Evolutionary conservation across 768 basidiomycete species (phyloP), one percentile per base, ranked within the genome.

Genomic region (Suillus placidus): DNA sequence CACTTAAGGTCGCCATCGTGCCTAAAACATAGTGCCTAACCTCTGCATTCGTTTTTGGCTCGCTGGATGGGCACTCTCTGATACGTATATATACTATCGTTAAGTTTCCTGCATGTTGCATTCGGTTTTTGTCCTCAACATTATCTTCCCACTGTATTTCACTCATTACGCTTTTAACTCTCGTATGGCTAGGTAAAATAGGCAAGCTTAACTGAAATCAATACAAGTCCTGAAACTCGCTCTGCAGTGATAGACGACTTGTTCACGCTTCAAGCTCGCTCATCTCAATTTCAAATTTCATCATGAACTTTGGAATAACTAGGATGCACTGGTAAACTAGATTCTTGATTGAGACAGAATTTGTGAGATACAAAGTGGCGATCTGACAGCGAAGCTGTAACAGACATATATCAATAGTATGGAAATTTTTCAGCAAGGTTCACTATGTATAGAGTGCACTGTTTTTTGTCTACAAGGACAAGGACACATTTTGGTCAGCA

Each of bases 41-140:
- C 51, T 35, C 26, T 18, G 40, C 49, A 37, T 47, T 45, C 35
- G 40, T 20, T 64, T 57, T 54, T 32, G 64, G 64, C 68, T 68
- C 66, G 51, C 66, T 60, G 63, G 62, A 55, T 66, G 62, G 71
- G 71, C 68, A 66, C 72, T 49, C 72, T 49, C 51, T 71, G 72
- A 70, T 67, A 62, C 67, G 76, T 74, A 76, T 74, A 78, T 78
- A 77, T 78, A 75, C 71, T 64, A 54, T 78, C 75, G 78, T 77
- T 78, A 78, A 74, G 68, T 68, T 72, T 63, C 65, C 71, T 68
- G 67, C 66, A 68, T 65, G 67, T 63, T 74, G 71, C 77, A 77
- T 77, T 62, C 60, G 64, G 64, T 65, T 68, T 68, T 69, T 37
- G 43, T 42, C 62, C 58, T 66, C 64, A 42, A 45, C 67, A 71